These are phyloP conservation scores for Debaryomycetaceae sp. DNA, from an alignment of 1,139 yeast genomes.

Conservation along the genomic window DNA sequence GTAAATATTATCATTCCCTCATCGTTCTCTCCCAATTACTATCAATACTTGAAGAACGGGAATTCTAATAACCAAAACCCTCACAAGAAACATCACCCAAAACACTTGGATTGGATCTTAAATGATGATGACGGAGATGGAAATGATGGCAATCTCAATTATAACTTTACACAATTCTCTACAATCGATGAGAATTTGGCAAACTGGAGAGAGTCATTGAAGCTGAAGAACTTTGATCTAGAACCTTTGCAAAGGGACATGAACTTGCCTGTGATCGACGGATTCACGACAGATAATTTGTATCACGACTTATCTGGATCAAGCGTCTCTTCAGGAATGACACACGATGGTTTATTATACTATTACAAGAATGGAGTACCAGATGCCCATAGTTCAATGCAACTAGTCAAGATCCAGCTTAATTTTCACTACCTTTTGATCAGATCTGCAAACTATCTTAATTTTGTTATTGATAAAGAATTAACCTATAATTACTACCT, in stretches of 20 bases:
- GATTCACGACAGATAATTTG: slow-evolving; percentile 22
- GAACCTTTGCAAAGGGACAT: slow-evolving; percentile 29
- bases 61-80: slow-evolving; percentile 16
- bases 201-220: slow-evolving; percentile 42
- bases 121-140: slow-evolving; percentile 52
- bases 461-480: slow-evolving; percentile 46
- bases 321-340: slow-evolving; percentile 17
- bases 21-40: slow-evolving; percentile 47
- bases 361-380: slow-evolving; percentile 35
- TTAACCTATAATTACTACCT: slow-evolving; percentile 34
- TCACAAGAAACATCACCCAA: slow-evolving; percentile 18
- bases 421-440: slow-evolving; percentile 45
- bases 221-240: slow-evolving; percentile 26
- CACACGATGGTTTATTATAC: slow-evolving; percentile 29
- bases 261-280: slow-evolving; percentile 32
- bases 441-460: slow-evolving; percentile 43
- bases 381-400: slow-evolving; percentile 39
- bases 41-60: slow-evolving; percentile 41
- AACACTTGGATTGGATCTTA: slow-evolving; percentile 43
- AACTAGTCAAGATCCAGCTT: slow-evolving; percentile 41
- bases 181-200: slow-evolving; percentile 43
- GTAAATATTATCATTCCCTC: slow-evolving; percentile 48
- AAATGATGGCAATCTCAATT: slow-evolving; percentile 48
- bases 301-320: slow-evolving; percentile 29
- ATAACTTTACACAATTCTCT: slow-evolving; percentile 43